Conservation (phyloP, 78 protist species). For the Pirum gemmata region DNA sequence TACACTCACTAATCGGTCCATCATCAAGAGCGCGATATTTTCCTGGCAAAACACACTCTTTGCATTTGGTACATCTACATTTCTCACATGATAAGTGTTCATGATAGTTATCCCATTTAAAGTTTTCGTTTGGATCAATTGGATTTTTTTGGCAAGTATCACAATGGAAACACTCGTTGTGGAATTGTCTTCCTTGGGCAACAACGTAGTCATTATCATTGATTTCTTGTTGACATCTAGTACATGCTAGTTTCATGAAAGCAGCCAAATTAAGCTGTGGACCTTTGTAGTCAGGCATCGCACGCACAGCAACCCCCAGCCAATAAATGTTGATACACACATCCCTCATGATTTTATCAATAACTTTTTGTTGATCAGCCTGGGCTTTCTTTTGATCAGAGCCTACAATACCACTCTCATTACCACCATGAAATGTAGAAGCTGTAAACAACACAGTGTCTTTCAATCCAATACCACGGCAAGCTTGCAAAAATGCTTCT, state of each 20-base stretch:
- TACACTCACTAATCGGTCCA: not conserved
- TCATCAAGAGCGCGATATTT: not conserved
- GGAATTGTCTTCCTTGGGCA: conserved; percentile 34
- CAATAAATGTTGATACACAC: conserved; percentile 43
- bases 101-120: conserved; percentile 27
- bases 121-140: conserved; percentile 22
- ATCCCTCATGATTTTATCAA: not conserved
- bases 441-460: conserved; percentile 26
- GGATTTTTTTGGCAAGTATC: conserved; percentile 42
- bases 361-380: not conserved
- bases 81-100: conserved; percentile 9
- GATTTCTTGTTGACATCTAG: conserved; percentile 36
- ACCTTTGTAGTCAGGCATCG: conserved; percentile 44
- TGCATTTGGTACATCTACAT: conserved; percentile 25
- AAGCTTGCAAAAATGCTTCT: conserved; percentile 4
- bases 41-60: not conserved
- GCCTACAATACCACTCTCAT: conserved; percentile 24
- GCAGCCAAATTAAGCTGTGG: conserved; percentile 52
- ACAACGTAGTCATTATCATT: conserved; percentile 23
- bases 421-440: conserved; percentile 25
- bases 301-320: conserved; percentile 46
- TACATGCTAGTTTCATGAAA: conserved; percentile 42
- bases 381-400: not conserved
- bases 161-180: conserved; percentile 33
- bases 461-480: conserved; percentile 13